Evolutionary conservation across 1,139 yeast species (phyloP).

Genomic region (Dujonia santamariae): DNA sequence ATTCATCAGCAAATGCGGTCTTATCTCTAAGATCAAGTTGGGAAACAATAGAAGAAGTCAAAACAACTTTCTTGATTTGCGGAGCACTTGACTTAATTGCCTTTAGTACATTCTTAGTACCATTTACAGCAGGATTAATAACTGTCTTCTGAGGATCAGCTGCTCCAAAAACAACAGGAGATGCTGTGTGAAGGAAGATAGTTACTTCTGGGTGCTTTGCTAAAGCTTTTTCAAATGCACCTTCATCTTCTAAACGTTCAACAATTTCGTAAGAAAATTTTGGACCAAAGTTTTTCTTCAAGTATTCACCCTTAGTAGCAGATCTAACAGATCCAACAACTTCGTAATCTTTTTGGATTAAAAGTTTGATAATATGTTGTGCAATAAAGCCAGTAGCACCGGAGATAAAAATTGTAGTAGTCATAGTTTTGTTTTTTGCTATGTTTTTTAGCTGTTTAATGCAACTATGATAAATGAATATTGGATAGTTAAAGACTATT

Average conservation of each 20-base stretch:
- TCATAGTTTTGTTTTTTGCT: not conserved
- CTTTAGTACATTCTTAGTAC: constrained; percentile 25
- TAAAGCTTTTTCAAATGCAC: constrained; percentile 33
- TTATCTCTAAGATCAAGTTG: constrained; percentile 9
- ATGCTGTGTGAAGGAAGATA: constrained; percentile 40
- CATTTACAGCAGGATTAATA: constrained; percentile 30
- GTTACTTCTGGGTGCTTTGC: constrained; percentile 27
- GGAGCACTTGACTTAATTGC: constrained; percentile 42
- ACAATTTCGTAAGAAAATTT: constrained; percentile 27
- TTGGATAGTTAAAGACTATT: constrained; percentile 38
- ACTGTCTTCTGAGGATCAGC: constrained; percentile 23
- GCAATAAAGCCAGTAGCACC: constrained; percentile 26
- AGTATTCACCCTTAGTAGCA: constrained; percentile 20
- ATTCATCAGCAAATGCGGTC: constrained; percentile 14
- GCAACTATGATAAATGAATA: constrained; percentile 27
- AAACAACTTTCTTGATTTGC: constrained; percentile 47
- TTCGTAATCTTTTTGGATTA: constrained; percentile 22
- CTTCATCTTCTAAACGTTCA: constrained; percentile 23
- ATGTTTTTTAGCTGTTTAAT: constrained; percentile 18
- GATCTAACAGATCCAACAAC: constrained; percentile 38
- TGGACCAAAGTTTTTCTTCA: constrained; percentile 13
- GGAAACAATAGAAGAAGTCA: constrained; percentile 55
- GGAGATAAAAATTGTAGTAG: constrained; percentile 15
- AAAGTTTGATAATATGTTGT: constrained; percentile 20
- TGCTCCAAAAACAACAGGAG: constrained; percentile 32